A percentile compares a stretch with the other conserved stretches of the same genome.
Conservation (phyloP, 176 grass and related monocot genomes). For the Elaeis guineensis region DNA sequence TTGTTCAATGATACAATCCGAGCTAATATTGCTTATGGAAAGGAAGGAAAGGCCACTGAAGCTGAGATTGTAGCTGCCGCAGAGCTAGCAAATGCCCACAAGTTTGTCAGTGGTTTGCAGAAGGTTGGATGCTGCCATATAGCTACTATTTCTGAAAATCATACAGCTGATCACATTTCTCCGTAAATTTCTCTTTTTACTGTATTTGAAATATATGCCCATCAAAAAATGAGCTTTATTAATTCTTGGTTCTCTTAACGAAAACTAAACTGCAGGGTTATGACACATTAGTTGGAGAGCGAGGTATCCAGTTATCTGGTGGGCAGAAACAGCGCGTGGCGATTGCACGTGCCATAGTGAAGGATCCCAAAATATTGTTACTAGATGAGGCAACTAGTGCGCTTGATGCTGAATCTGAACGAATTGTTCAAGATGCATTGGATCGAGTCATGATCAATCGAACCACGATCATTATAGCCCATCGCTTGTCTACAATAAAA, state of each 20-base stretch:
- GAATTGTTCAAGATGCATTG: slow-evolving; percentile 81
- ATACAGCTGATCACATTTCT: no score
- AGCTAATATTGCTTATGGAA: slow-evolving; percentile 89
- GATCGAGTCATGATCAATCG: slow-evolving; percentile 77
- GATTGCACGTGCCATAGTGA: slow-evolving; percentile 76
- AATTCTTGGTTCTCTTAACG: no score
- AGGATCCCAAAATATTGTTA: slow-evolving; percentile 71
- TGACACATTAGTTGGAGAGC: slow-evolving; percentile 82
- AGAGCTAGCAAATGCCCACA: slow-evolving; percentile 82
- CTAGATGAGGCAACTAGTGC: slow-evolving; percentile 97
- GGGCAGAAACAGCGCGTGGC: slow-evolving; percentile 93
- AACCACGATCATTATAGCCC: slow-evolving; percentile 77
- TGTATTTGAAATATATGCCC: no score
- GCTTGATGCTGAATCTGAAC: slow-evolving; percentile 93
- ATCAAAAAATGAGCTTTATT: no score
- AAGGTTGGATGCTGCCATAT: slow-evolving; percentile 37
- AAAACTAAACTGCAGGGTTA: slow-evolving; percentile 50
- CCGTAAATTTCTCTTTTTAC: no score
- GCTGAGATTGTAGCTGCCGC: slow-evolving; percentile 71
- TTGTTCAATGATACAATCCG: slow-evolving; percentile 86
- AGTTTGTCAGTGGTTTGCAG: slow-evolving; percentile 67
- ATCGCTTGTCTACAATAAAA: slow-evolving; percentile 75
- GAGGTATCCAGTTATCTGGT: slow-evolving; percentile 76
- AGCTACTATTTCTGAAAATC: not conserved
- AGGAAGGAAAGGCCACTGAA: slow-evolving; percentile 70